Evolutionary conservation across 306 rosid genomes (phyloP).

Genomic region (Styphnolobium japonicum): DNA sequence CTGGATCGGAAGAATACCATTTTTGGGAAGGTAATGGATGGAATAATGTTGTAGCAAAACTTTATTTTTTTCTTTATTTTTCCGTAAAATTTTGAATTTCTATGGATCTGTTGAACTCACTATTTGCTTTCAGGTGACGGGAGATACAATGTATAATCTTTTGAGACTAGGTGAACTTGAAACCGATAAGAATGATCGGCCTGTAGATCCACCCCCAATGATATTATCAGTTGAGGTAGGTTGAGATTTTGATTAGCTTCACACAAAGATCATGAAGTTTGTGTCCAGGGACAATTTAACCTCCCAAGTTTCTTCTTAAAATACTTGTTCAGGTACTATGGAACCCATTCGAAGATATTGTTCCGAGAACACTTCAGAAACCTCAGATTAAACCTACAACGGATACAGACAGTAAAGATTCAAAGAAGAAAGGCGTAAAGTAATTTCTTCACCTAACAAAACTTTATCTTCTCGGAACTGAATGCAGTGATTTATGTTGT

Average conservation of each 20-base stretch:
- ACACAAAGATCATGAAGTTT: not conserved
- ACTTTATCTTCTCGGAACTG: not conserved
- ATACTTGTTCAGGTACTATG: slow-evolving; percentile 61
- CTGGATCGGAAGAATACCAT: slow-evolving; percentile 84
- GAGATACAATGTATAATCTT: slow-evolving; percentile 89
- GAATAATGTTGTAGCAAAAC: not conserved
- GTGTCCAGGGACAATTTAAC: slow-evolving; percentile 20
- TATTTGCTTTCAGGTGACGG: slow-evolving; percentile 72
- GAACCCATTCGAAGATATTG: slow-evolving; percentile 92
- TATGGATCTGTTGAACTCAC: slow-evolving; percentile 19
- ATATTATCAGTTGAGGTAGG: slow-evolving; percentile 87
- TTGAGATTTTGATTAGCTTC: slow-evolving; percentile 17
- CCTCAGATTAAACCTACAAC: slow-evolving; percentile 30
- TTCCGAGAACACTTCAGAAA: slow-evolving; percentile 61
- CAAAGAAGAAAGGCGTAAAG: slow-evolving; percentile 82
- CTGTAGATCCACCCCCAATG: slow-evolving; percentile 75
- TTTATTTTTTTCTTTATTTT: not conserved
- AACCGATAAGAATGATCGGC: slow-evolving; percentile 82
- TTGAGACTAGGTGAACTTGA: slow-evolving; percentile 77
- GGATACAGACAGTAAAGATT: slow-evolving; percentile 57
- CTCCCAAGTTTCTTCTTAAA: slow-evolving; percentile 13
- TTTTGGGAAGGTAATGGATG: slow-evolving; percentile 68
- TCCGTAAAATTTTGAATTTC: no score
- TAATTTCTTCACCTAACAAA: slow-evolving; percentile 32
- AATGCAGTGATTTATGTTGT: not conserved